Conservation (phyloP, 208 protist species). For the Naegleria lovaniensis region DNA sequence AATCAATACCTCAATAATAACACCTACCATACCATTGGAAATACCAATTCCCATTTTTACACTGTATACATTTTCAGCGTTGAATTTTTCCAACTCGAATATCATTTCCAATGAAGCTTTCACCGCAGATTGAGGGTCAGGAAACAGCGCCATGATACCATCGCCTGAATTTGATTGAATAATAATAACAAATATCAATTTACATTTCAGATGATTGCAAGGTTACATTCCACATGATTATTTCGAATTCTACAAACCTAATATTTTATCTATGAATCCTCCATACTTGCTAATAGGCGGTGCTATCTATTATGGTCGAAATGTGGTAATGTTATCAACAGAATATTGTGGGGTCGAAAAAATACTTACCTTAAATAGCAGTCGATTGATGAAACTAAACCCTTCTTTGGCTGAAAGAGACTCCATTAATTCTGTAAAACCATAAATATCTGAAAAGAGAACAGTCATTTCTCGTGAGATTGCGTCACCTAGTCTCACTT, state of each 20-base stretch:
- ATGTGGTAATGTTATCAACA: too few species aligned
- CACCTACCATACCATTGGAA: background rate
- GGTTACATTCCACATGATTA: too few species aligned
- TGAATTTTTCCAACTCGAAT: background rate
- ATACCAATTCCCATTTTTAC: constrained; percentile 24
- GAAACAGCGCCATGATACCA: background rate
- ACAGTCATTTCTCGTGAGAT: constrained; percentile 28
- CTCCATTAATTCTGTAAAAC: constrained; percentile 48
- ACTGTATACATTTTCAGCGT: background rate
- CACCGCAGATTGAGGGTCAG: background rate
- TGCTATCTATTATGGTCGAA: background rate
- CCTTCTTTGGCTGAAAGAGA: constrained; percentile 30
- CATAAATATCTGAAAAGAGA: constrained; percentile 47
- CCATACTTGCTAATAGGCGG: constrained; percentile 27
- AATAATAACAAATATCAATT: too few species aligned
- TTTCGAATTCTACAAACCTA: too few species aligned
- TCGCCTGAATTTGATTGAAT: too few species aligned
- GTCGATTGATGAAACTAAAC: constrained; percentile 41
- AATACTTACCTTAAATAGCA: constrained; percentile 16
- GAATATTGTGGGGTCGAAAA: background rate
- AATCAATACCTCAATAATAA: too few species aligned
- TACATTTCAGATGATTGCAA: too few species aligned
- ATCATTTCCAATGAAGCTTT: background rate
- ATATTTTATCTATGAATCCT: constrained; percentile 53
- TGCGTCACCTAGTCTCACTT: background rate